These are phyloP conservation scores for Lycium ferocissimum DNA, from an alignment of 257 asterid species.

Conservation along the genomic window DNA sequence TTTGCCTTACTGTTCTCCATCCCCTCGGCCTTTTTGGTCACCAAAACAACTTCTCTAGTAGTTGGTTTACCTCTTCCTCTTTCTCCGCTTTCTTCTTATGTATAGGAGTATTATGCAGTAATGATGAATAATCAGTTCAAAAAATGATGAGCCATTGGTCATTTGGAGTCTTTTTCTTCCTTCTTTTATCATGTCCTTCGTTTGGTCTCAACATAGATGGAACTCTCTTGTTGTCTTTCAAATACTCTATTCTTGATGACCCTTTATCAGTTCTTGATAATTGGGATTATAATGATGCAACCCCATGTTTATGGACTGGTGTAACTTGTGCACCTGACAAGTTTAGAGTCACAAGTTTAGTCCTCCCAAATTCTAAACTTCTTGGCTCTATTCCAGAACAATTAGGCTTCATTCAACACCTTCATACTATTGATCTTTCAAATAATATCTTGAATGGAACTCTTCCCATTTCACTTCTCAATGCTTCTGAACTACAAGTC, in stretches of 20 bases:
- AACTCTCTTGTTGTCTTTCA: conserved; percentile 78
- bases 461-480: conserved; percentile 66
- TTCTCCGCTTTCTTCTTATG: conserved; percentile 36
- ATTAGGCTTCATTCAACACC: conserved; percentile 66
- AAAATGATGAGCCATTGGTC: conserved; percentile 46
- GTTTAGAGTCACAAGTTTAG: conserved; percentile 53
- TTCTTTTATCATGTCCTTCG: conserved; percentile 48
- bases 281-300: conserved; percentile 78
- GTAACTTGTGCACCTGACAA: conserved; percentile 60
- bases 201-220: conserved; percentile 78
- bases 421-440: conserved; percentile 70
- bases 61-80: conserved; percentile 58
- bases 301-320: conserved; percentile 85
- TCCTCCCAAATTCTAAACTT: conserved; percentile 65
- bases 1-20: conserved; percentile 35
- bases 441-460: conserved; percentile 73
- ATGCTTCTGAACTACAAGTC: conserved; percentile 59
- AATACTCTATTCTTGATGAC: conserved; percentile 75
- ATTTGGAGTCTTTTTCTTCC: conserved; percentile 40
- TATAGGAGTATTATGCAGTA: conserved; percentile 34
- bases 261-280: conserved; percentile 80
- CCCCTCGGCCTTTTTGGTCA: conserved; percentile 51
- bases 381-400: conserved; percentile 68
- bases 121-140: conserved; percentile 35
- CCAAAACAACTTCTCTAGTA: conserved; percentile 67